Percentiles rank a stretch among this genome's conserved stretches.
Conservation (phyloP, 352 stramenopile species). For the Globisporangium viniferum region DNA sequence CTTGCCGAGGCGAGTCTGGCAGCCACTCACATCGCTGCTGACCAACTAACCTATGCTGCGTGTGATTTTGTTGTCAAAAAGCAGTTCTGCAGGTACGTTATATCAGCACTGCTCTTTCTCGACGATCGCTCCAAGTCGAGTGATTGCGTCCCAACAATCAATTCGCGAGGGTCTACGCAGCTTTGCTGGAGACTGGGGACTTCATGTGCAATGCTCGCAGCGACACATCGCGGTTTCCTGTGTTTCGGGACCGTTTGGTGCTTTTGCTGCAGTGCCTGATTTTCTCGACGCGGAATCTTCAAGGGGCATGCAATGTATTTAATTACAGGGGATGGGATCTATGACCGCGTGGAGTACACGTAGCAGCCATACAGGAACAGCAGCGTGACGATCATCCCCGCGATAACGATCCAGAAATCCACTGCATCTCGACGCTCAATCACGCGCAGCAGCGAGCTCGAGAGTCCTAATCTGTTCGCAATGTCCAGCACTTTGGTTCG, state of each 20-base stretch:
- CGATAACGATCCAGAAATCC: conserved; percentile 84
- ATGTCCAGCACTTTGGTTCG: conserved; percentile 81
- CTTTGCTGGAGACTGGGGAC: background rate
- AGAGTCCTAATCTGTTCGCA: conserved; percentile 79
- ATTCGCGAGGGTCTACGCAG: background rate
- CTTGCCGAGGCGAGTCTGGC: background rate
- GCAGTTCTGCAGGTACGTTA: background rate
- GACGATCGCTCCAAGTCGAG: background rate
- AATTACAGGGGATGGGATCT: background rate
- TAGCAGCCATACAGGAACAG: conserved; percentile 78
- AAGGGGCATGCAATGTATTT: background rate
- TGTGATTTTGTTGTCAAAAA: background rate
- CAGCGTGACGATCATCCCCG: conserved; percentile 80
- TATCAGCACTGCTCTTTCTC: background rate
- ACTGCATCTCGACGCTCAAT: conserved; percentile 81
- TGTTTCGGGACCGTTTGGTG: background rate
- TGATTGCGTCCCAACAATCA: background rate
- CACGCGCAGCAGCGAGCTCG: conserved; percentile 74
- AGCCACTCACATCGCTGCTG: background rate
- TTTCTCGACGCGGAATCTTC: background rate
- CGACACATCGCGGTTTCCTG: background rate
- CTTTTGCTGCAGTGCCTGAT: background rate
- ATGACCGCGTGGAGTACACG: conserved; percentile 32
- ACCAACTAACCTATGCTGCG: background rate
- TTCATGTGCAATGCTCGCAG: background rate